Evolutionary conservation across 192 early-diverging fungal genomes (phyloP), one percentile per base, ranked within the genome.

Genomic region (Podila epigama): DNA sequence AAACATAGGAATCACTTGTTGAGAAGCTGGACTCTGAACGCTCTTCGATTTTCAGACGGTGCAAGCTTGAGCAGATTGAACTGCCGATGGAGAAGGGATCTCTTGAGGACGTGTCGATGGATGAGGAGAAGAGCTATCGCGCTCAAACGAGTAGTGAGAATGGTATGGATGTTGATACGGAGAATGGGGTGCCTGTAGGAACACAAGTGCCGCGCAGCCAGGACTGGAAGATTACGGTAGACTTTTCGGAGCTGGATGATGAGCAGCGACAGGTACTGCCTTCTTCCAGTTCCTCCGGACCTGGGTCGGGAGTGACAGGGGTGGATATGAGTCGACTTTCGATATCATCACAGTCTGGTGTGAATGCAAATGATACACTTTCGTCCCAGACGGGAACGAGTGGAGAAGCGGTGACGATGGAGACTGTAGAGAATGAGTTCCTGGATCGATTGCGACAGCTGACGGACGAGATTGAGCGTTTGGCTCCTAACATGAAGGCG

Each of bases 41-140:
- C 44, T 82, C 92, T 1, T 85, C 91, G 0, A 92, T 98, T 35
- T 90, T 97, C 53, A 86, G 95, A 58, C 82, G 87, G 28, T 98
- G 96, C 82, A 97, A 97, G 80, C 82, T 98, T 51, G 96, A 98
- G 65, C 96, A 97, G 44, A 96, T 99, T 56, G 85, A 90, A 9
- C 66, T 99, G 35, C 97, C 96, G 40, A 83, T 98, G 44, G 57
- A 85, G 18, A 81, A 82, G 51, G 92, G 92, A 16, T 91, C 86
- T 12, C 75, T 98, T 75, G 89, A 91, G 9, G 90, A 92, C 50
- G 83, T 97, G 5, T 77, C 91, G 3, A 79, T 97, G 56, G 88
- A 91, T 51, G 84, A 93, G 44, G n/a, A 86, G 18, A 83, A 92
- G 50, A 70, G 73, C 33, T 66, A 62, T 44, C 50, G 69, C 58